Evolutionary conservation across 2,329 filamentous ascomycete genomes (phyloP).

Genomic region (Alternaria novae-zelandiae): DNA sequence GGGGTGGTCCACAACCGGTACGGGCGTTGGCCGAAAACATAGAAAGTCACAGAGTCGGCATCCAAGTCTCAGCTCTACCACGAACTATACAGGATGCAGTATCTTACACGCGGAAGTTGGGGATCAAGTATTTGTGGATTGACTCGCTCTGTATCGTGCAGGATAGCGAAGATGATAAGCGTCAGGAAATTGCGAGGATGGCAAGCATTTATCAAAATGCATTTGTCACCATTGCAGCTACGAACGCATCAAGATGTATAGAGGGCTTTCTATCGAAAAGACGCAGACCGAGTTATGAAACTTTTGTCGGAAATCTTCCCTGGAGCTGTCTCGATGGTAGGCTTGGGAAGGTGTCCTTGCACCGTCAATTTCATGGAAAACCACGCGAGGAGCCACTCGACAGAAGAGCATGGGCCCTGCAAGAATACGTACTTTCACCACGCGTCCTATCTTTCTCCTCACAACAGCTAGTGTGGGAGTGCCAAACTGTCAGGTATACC

Average conservation of each 20-base stretch:
- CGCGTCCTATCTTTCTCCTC: not conserved
- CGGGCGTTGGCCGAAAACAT: not conserved
- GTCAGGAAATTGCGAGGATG: not conserved
- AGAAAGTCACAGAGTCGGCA: not conserved
- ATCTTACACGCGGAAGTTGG: not conserved
- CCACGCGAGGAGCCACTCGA: not conserved
- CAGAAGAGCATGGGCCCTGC: not conserved
- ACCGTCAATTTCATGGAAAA: not conserved
- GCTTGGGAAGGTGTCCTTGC: not conserved
- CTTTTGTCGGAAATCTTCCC: not conserved
- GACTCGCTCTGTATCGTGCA: not conserved
- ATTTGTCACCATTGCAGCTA: not conserved
- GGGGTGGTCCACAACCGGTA: not conserved
- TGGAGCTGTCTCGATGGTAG: not conserved
- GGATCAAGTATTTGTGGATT: not conserved
- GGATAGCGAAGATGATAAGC: not conserved
- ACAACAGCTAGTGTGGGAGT: not conserved
- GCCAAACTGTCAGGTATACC: not conserved
- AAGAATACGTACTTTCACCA: not conserved
- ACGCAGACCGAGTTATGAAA: not conserved
- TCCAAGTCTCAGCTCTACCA: not conserved
- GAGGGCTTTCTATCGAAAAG: not conserved
- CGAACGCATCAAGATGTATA: not conserved
- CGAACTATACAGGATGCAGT: not conserved
- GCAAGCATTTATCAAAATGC: not conserved